Evolutionary conservation across 1,284 basidiomycete species (phyloP), one percentile per base, ranked within the genome.

Genomic region (Cutaneotrichosporon cyanovorans): DNA sequence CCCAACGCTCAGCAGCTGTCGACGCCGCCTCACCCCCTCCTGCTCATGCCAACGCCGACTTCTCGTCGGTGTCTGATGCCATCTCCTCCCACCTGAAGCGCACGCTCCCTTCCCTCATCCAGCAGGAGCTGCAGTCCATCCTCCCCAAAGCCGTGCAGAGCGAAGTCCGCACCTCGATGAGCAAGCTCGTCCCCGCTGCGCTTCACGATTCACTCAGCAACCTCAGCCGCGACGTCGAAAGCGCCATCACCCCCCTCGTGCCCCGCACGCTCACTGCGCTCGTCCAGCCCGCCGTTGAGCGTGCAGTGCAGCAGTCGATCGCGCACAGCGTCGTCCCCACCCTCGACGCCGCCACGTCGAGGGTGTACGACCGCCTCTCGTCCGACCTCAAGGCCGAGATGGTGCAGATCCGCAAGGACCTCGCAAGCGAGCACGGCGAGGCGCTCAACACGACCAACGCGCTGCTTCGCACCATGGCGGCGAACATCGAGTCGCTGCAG

Each of bases 381-480:
- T 16, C 44, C 2, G 65, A 69, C 45, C 44, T 67, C 37, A 60
- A 57, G 48, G 58, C 63, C 6, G 65, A 69, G 48, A 59, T 68
- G 56, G 37, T 63, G 6, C 62, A 66, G 61, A 53, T 58, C 34
- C 53, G 56, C 40, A 58, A 58, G 51, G 53, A 55, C 38, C 36
- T 55, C 14, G 42, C 43, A 18, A 34, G 38, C 19, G 56, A 58
- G 37, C 51, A 53, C 44, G 47, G 41, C 35, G 53, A 55, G 9
- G 48, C 51, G 21, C 38, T 55, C 12, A 40, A 19, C 11, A 45
- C 43, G 28, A 55, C 53, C 12, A 52, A 53, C 31, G 43, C 40
- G 1, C 35, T 51, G 40, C 36, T 67, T 22, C 39, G 45, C 25
- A 44, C 35, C 15, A 55, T 65, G 55, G 48, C 53, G 3, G 30